Percentiles rank a stretch among this genome's conserved stretches.
Conservation (phyloP, 176 grass and related monocot genomes). For the Puccinellia tenuiflora region DNA sequence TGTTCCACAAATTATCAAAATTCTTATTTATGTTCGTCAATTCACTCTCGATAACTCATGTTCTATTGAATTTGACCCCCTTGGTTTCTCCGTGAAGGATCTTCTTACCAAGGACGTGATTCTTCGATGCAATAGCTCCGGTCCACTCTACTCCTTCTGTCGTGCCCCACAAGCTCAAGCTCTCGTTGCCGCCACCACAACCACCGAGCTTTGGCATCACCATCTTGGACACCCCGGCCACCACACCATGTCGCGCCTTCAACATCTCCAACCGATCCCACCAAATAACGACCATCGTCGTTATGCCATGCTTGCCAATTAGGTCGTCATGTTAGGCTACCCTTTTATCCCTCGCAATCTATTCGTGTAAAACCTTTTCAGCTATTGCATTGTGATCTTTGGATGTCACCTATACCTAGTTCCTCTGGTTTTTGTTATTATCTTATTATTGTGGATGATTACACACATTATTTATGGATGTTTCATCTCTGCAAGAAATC, state of each 20-base stretch:
- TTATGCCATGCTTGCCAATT: background rate
- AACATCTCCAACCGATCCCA: too few species aligned
- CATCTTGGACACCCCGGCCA: background rate
- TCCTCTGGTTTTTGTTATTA: too few species aligned
- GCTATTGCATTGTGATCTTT: too few species aligned
- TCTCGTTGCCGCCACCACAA: background rate
- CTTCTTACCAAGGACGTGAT: background rate
- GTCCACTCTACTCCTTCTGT: background rate
- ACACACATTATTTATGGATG: too few species aligned
- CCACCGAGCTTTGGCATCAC: background rate
- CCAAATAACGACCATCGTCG: background rate
- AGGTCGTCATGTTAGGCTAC: too few species aligned
- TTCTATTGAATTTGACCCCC: too few species aligned
- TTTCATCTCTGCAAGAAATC: too few species aligned
- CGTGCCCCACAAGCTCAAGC: background rate
- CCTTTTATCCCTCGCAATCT: too few species aligned
- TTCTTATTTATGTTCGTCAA: background rate
- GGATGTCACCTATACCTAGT: too few species aligned
- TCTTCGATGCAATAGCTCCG: background rate
- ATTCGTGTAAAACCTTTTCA: too few species aligned
- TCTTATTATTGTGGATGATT: too few species aligned
- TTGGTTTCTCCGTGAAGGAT: background rate
- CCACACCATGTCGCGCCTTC: too few species aligned
- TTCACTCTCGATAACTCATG: background rate
- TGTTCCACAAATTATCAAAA: background rate